Base-by-base conservation (phyloP, 23 red algal genomes). In the Chondrus crispus region DNA sequence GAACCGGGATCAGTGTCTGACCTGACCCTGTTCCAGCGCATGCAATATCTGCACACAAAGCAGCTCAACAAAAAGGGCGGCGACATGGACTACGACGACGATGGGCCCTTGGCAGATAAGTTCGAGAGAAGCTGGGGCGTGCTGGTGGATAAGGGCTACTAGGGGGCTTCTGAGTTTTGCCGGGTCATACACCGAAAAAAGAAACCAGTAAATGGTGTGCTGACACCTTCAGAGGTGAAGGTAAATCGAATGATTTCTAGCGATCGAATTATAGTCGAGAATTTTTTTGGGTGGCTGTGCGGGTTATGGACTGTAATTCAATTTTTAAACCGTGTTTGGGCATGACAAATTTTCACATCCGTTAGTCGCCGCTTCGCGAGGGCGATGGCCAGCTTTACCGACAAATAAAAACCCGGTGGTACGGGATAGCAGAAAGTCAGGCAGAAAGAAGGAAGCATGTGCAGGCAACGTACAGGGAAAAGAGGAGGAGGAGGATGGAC, bases 131-230 rank as follows among this genome's bases (percentile, higher is more conserved):
- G n/a, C n/a, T n/a, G n/a, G n/a, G n/a, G n/a, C n/a, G n/a, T n/a
- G n/a, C n/a, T 77, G 28, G 71, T 48, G 20, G 0, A 77, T 77
- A 77, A 77, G 71, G 71, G 44, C 60, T 77, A 77, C 44, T 37
- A 77, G 38, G 26, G 71, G 28, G 44, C n/a, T 37, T 24, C 32
- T 8, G 12, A 77, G 44, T 77, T 77, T 2, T 1, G 32, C 38
- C 1, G 20, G 24, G 26, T 11, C 37, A 77, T 77, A 46, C 0
- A 77, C 38, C 71, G n/a, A 26, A 77, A n/a, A 26, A 42, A 2
- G 28, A 77, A 77, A 1, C 12, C 71, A 9, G 38, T 35, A 46
- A 77, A 77, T 77, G 1, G 71, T 20, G 10, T 77, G 24, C 44
- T 77, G n/a, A 46, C 26, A n/a, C 71, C 71, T 0, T 24, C 71